Percentiles rank a stretch among this genome's conserved stretches.
Conservation (phyloP, 2,329 filamentous ascomycete species). For the Plectosphaerella plurivora region DNA sequence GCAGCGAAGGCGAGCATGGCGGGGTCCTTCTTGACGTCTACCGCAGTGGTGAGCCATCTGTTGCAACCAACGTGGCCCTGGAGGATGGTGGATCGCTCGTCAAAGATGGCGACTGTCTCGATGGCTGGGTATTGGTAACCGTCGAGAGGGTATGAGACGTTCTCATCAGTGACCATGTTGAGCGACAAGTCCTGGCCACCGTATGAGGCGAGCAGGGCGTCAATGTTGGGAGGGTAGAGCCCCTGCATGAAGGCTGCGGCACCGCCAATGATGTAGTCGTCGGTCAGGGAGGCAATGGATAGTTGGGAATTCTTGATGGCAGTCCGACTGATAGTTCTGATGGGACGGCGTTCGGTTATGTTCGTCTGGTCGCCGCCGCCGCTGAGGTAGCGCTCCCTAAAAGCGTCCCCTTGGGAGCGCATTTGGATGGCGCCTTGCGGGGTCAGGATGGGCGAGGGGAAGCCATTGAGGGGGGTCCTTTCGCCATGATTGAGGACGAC, state of each 20-base stretch:
- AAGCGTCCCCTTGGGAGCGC: slow-evolving; percentile 38
- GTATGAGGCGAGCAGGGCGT: slow-evolving; percentile 29
- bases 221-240: slow-evolving; percentile 68
- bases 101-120: slow-evolving; percentile 40
- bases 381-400: slow-evolving; percentile 45
- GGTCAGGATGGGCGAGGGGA: slow-evolving; percentile 33
- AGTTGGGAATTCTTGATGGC: slow-evolving; percentile 47
- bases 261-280: slow-evolving; percentile 55
- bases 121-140: slow-evolving; percentile 81
- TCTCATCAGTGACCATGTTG: slow-evolving; percentile 43
- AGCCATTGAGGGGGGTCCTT: slow-evolving; percentile 35
- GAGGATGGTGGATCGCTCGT: slow-evolving; percentile 38
- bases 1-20: slow-evolving; percentile 18
- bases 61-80: slow-evolving; percentile 33
- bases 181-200: slow-evolving; percentile 18
- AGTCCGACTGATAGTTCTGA: slow-evolving; percentile 35
- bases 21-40: slow-evolving; percentile 18
- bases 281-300: slow-evolving; percentile 31
- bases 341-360: slow-evolving; percentile 27
- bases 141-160: slow-evolving; percentile 60
- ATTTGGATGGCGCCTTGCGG: slow-evolving; percentile 51
- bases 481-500: slow-evolving; percentile 50
- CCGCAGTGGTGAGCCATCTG: slow-evolving; percentile 27
- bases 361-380: slow-evolving; percentile 17
- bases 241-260: slow-evolving; percentile 79